phyloP scores from a whole-genome alignment of 768 basidiomycete species.

The Psilocybe cyanescens region DNA sequence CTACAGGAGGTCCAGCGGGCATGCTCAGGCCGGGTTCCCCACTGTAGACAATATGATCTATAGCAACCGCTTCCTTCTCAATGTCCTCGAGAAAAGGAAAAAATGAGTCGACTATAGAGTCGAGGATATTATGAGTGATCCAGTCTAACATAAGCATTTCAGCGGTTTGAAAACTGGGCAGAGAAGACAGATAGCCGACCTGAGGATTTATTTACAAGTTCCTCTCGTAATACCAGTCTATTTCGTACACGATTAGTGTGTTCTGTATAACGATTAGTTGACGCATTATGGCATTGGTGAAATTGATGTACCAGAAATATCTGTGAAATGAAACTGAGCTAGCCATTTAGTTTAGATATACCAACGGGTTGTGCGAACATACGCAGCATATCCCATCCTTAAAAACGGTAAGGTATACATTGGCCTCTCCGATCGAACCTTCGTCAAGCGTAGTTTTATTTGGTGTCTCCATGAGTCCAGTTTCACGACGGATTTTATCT shows the following conservation, averaged over 20 bases:
- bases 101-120: conserved; percentile 94
- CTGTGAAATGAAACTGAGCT: conserved; percentile 85
- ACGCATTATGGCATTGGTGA: background rate
- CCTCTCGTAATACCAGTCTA: conserved; percentile 66
- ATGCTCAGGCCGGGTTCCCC: conserved; percentile 7
- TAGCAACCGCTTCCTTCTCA: conserved; percentile 76
- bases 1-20: conserved; percentile 2
- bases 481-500: conserved; percentile 39
- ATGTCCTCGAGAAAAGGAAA: conserved; percentile 84
- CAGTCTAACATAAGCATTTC: conserved; percentile 60
- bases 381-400: conserved; percentile 84
- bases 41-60: conserved; percentile 72
- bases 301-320: conserved; percentile 62
- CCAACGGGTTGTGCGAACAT: conserved; percentile 35
- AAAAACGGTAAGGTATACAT: conserved; percentile 90
- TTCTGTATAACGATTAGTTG: conserved; percentile 43
- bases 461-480: conserved; percentile 29
- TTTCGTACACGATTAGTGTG: conserved; percentile 79
- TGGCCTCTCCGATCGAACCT: conserved; percentile 69
- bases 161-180: background rate
- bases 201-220: conserved; percentile 69
- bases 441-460: conserved; percentile 32
- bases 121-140: conserved; percentile 92
- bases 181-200: conserved; percentile 43
- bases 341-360: conserved; percentile 6